A percentile compares a stretch with the other conserved stretches of the same genome.
Conservation (phyloP, 371 early-diverging fungal genomes). For the Haplosporangium sp. region DNA sequence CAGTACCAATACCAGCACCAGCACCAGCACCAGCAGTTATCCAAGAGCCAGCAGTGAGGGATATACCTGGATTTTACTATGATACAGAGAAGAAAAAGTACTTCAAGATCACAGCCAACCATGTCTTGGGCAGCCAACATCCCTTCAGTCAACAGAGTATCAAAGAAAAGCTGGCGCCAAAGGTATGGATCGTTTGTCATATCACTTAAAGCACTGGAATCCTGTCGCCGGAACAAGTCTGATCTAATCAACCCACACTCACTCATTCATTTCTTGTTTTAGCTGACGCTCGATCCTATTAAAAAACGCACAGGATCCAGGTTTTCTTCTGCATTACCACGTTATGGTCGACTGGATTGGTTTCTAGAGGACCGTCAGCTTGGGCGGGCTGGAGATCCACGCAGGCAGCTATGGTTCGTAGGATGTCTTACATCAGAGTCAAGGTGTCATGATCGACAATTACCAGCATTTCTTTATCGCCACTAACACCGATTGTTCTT, state of each 20-base stretch:
- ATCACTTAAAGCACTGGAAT: neutral
- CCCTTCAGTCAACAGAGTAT: slow-evolving; percentile 53
- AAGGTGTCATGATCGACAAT: no score
- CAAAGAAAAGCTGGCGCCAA: slow-evolving; percentile 24
- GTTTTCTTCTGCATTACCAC: slow-evolving; percentile 3
- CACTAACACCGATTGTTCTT: neutral
- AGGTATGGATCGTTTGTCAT: slow-evolving; percentile 8
- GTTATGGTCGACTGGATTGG: slow-evolving; percentile 27
- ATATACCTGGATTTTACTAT: slow-evolving; percentile 68
- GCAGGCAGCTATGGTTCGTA: slow-evolving; percentile 35
- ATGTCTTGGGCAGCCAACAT: slow-evolving; percentile 40
- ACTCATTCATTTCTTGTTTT: neutral
- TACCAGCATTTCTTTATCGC: no score
- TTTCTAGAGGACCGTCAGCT: slow-evolving; percentile 29
- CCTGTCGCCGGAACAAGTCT: neutral
- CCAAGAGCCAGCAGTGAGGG: slow-evolving; percentile 22
- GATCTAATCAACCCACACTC: neutral
- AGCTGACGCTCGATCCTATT: slow-evolving; percentile 38
- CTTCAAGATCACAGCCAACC: slow-evolving; percentile 60
- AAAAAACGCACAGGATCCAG: slow-evolving; percentile 1
- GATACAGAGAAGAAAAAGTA: slow-evolving; percentile 63
- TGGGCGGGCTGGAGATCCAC: slow-evolving; percentile 30
- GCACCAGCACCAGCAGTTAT: neutral
- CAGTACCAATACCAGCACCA: neutral
- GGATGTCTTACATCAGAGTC: no score